Base-by-base conservation (phyloP, 805 yeast genomes). In the Candida palmyrensis region DNA sequence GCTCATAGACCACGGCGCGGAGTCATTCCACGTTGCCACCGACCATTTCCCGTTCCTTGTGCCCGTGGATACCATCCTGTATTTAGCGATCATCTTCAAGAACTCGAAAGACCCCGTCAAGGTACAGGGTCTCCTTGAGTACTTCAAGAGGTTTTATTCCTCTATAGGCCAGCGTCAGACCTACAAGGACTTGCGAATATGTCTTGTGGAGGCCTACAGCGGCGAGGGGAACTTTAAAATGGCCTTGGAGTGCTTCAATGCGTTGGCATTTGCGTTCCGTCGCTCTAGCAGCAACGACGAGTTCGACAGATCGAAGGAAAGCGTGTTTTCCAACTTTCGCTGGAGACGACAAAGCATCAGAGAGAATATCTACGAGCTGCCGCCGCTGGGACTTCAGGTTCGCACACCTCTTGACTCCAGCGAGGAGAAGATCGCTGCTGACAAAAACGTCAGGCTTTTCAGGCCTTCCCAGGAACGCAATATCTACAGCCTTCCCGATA, bases 111-210 rank as follows among this genome's bases (percentile, higher is more conserved):
- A 57, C 33, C 40, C 47, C 1, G 36, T 38, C 6, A 45, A 57
- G 23, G 44, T 63, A 3, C 38, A 51, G 11, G 68, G 68, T 1
- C 30, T 64, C 13, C 29, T 52, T 2, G 43, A 38, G 11, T 66
- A 66, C 38, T 64, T 64, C 45, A 57, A 56, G 41, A 43, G 66
- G 22, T 65, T 53, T 37, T 66, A 59, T 43, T 63, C 68, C 2
- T 51, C 53, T 29, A 38, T 47, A 13, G 52, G 59, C 18, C 62
- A 64, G 40, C 37, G 48, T 25, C 35, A 28, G 5, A 48, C 49
- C 2, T 63, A 51, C 40, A 57, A 57, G 36, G 29, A 54, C 2
- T 41, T 66, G 13, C 39, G 42, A 13, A 44, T 59, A 2, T 38
- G 51, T 3, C 35, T 49, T 13, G 59, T 65, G 15, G 71, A 66